A percentile compares a stretch with the other conserved stretches of the same genome.
Evolutionary conservation across 1,284 basidiomycete genomes (phyloP).

Genomic region (Afroboletus lepidellus): DNA sequence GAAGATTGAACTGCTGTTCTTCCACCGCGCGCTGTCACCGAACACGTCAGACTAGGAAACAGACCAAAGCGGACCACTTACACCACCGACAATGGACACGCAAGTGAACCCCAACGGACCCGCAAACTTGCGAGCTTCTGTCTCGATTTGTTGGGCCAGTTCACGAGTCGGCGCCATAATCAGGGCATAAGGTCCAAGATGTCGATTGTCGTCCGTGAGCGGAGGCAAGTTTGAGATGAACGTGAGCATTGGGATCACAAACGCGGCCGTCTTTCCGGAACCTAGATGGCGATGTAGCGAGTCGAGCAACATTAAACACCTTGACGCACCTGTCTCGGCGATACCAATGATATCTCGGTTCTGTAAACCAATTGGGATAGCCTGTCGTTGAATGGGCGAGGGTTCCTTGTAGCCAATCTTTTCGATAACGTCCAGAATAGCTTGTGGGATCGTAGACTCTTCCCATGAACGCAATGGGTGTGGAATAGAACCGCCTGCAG

Average conservation of each 20-base stretch:
- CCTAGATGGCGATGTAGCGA: constrained; percentile 47
- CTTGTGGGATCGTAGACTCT: constrained; percentile 81
- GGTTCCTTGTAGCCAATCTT: constrained; percentile 96
- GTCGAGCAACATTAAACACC: background rate
- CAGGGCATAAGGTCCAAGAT: constrained; percentile 91
- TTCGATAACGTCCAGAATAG: constrained; percentile 84
- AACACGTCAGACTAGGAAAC: constrained; percentile 7
- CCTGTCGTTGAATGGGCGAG: constrained; percentile 95
- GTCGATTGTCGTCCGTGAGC: constrained; percentile 87
- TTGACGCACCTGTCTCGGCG: constrained; percentile 83
- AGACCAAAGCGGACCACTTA: constrained; percentile 40
- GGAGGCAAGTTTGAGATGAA: constrained; percentile 88
- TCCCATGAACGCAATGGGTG: constrained; percentile 90
- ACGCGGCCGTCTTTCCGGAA: constrained; percentile 99
- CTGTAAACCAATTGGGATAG: constrained; percentile 95
- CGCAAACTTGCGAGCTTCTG: constrained; percentile 90
- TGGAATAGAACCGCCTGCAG: constrained; percentile 85
- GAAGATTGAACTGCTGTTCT: constrained; percentile 94
- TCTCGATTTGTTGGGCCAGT: constrained; percentile 95
- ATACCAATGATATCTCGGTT: constrained; percentile 97
- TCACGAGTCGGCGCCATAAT: constrained; percentile 97
- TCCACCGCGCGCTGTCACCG: constrained; percentile 74
- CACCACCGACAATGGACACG: constrained; percentile 97
- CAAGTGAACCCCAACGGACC: constrained; percentile 84
- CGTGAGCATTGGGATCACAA: constrained; percentile 96